Evolutionary conservation across 1,284 basidiomycete genomes (phyloP), one percentile per base, ranked within the genome.

Genomic region (Puccinia hordei): DNA sequence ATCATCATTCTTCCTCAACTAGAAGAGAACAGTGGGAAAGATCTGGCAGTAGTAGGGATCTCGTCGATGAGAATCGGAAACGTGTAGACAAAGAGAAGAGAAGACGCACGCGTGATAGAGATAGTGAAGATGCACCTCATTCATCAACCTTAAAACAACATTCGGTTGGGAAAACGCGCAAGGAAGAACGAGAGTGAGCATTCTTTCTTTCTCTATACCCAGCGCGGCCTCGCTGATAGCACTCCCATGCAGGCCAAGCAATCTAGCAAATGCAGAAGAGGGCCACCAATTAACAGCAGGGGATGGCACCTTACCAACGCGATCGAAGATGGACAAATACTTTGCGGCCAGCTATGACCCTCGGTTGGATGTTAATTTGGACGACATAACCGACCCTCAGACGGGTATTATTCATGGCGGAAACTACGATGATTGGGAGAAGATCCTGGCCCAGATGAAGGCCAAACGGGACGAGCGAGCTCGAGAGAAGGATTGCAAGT

Each of bases 321-420:
- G 72, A 6, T 84, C 83, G 46, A 85, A 84, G 81, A 85, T 85
- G 84, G 84, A 84, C 72, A 80, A 77, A 55, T 83, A 85, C 69
- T 85, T 85, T 55, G 66, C 81, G 0, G 27, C 77, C n/a, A n/a
- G 61, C n/a, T 83, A 83, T 46, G 82, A 83, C 35, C 72, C 83
- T 0, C 35, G 51, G 19, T 51, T 80, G 5, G 81, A 82, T 63
- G 72, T 71, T 1, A 46, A 44, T 22, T 38, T 81, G 6, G 81
- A 82, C 33, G 79, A 73, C 9, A 27, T 72, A 4, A 81, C 73
- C 1, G 61, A 82, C 55, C 35, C 71, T 13, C 24, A 66, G n/a
- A 79, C 71, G 17, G 76, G 79, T 0, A 22, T 83, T 10, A 65
- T 83, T 35, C 17, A 33, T 19, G 74, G 35, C 3, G 81, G 74